Percentiles rank a stretch among this genome's conserved stretches.
phyloP scores from a whole-genome alignment of 208 protist genomes.

The Perkinsela sp. region DNA sequence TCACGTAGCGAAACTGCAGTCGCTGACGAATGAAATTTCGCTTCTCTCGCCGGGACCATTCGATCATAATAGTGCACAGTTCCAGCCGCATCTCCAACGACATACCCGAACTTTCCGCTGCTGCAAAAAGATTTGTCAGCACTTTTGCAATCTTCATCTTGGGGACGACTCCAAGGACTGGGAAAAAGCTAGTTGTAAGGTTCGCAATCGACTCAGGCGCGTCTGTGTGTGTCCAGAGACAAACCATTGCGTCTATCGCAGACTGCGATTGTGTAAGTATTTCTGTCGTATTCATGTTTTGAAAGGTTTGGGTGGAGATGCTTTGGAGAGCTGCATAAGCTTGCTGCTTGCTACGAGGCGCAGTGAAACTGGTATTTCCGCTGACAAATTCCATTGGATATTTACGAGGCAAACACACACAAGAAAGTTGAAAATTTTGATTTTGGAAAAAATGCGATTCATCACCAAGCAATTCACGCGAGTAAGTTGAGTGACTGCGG shows the following conservation, averaged over 20 bases:
- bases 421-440: too few species aligned
- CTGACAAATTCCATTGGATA: too few species aligned
- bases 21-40: slow-evolving; percentile 84
- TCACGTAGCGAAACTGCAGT: slow-evolving; percentile 67
- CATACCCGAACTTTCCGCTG: slow-evolving; percentile 35
- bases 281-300: too few species aligned
- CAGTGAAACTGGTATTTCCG: too few species aligned
- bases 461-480: too few species aligned
- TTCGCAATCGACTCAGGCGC: slow-evolving; percentile 23
- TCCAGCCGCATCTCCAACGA: slow-evolving; percentile 40
- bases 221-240: slow-evolving; percentile 13
- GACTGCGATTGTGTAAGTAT: not conserved
- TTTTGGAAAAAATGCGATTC: too few species aligned
- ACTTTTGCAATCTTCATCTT: slow-evolving; percentile 70
- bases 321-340: too few species aligned
- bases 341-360: too few species aligned
- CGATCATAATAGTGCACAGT: slow-evolving; percentile 73
- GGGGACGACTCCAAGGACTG: slow-evolving; percentile 13
- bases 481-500: too few species aligned
- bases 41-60: slow-evolving; percentile 76
- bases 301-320: too few species aligned
- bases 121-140: slow-evolving; percentile 54
- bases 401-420: too few species aligned
- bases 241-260: slow-evolving; percentile 18
- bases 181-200: slow-evolving; percentile 29